These are phyloP conservation scores for Parafenestella ontariensis DNA, from an alignment of 2,329 filamentous ascomycete species.

Conservation along the genomic window DNA sequence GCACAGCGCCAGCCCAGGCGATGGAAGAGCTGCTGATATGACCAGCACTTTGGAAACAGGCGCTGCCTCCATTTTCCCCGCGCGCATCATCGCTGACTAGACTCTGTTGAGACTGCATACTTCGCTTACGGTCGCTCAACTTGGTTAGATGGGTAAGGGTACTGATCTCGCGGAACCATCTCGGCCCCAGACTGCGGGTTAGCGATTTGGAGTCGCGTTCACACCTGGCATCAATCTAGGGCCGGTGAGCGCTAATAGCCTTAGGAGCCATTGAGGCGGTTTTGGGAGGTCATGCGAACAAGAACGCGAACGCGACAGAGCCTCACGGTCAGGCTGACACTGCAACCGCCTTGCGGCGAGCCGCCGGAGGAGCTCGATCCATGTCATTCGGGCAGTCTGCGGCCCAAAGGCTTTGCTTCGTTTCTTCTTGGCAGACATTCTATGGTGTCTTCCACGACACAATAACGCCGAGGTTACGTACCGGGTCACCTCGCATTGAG, in stretches of 20 bases:
- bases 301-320: constrained; percentile 1
- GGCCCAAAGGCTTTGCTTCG: not conserved
- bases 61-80: constrained; percentile 3
- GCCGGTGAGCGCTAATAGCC: constrained; percentile 5
- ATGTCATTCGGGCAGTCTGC: not conserved
- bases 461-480: not conserved
- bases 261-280: constrained; percentile 6
- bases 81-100: constrained; percentile 3
- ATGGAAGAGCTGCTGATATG: too few relatives aligned
- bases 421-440: not conserved
- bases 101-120: constrained; percentile 1
- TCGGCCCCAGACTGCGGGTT: constrained; percentile 11
- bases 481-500: too few relatives aligned
- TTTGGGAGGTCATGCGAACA: constrained; percentile 5
- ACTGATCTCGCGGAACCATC: constrained; percentile 5
- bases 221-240: not conserved
- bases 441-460: not conserved
- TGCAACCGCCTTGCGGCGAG: not conserved
- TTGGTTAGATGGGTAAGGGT: not conserved
- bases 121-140: not conserved
- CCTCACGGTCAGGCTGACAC: not conserved
- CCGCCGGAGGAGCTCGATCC: not conserved
- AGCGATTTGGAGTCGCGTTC: not conserved
- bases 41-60: constrained; percentile 4
- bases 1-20: too few relatives aligned